Evolutionary conservation across 2,329 filamentous ascomycete species (phyloP).

Genomic region (Ascochyta lentis): DNA sequence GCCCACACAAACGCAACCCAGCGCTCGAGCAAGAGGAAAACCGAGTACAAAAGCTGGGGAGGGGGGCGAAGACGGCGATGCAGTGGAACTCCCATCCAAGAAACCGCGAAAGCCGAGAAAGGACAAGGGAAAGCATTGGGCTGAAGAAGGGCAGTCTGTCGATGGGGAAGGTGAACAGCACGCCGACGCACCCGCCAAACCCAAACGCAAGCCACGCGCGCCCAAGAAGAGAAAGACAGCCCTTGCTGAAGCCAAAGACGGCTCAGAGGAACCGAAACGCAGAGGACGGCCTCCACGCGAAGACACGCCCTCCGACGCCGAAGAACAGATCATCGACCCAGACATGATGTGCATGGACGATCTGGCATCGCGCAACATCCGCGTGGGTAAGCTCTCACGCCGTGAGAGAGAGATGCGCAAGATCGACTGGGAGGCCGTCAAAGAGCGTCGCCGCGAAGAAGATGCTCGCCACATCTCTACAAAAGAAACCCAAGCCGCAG

Average conservation of each 20-base stretch:
- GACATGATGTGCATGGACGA: slow-evolving; percentile 74
- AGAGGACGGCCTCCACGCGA: slow-evolving; percentile 38
- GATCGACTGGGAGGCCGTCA: slow-evolving; percentile 65
- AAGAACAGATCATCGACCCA: slow-evolving; percentile 63
- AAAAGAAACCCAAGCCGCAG: slow-evolving; percentile 32
- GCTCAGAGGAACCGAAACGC: slow-evolving; percentile 27
- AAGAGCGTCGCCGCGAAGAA: slow-evolving; percentile 47
- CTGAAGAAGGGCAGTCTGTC: slow-evolving; percentile 11
- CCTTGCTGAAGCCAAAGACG: slow-evolving; percentile 21
- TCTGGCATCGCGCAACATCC: slow-evolving; percentile 66
- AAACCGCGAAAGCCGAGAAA: slow-evolving; percentile 41
- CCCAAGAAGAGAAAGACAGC: slow-evolving; percentile 23
- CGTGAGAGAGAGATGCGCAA: slow-evolving; percentile 75
- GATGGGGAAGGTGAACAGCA: slow-evolving; percentile 19
- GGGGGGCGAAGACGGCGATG: slow-evolving; percentile 21
- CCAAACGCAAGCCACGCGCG: slow-evolving; percentile 27
- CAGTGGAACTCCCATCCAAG: slow-evolving; percentile 23
- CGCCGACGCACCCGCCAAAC: slow-evolving; percentile 18
- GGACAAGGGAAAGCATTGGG: slow-evolving; percentile 26
- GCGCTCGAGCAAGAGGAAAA: slow-evolving; percentile 29
- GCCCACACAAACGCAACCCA: slow-evolving; percentile 17
- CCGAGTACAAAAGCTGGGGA: slow-evolving; percentile 18
- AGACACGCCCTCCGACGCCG: slow-evolving; percentile 46
- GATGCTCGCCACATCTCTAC: slow-evolving; percentile 30
- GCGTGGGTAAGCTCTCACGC: slow-evolving; percentile 77